phyloP scores from a whole-genome alignment of 257 asterid species.

The Jacaranda copaia region DNA sequence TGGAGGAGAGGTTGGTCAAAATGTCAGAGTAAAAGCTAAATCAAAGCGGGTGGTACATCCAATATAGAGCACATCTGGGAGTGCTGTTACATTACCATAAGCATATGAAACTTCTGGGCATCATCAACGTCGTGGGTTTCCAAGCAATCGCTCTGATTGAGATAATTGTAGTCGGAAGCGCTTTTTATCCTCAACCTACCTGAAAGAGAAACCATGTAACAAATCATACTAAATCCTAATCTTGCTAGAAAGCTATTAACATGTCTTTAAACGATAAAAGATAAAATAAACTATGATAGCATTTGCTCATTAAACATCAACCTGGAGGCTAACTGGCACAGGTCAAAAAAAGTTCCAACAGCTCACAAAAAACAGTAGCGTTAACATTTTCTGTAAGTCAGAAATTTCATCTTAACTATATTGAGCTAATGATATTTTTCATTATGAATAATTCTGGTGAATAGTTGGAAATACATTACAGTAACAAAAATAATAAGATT shows the following conservation, averaged over 20 bases:
- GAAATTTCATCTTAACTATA: conserved; percentile 28
- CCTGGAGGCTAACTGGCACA: conserved; percentile 22
- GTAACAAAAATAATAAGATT: background rate
- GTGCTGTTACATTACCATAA: conserved; percentile 53
- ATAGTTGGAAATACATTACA: conserved; percentile 19
- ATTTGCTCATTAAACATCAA: conserved; percentile 31
- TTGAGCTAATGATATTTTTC: conserved; percentile 7
- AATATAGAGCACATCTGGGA: conserved; percentile 6
- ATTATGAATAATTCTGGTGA: background rate
- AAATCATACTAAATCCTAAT: conserved; percentile 5
- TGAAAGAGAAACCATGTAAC: conserved; percentile 46
- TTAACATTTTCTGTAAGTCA: conserved; percentile 20
- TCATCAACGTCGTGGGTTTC: conserved; percentile 68
- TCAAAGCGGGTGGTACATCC: background rate
- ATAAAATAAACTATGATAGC: background rate
- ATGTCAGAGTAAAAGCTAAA: conserved; percentile 24
- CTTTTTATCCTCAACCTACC: conserved; percentile 69
- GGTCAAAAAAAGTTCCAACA: conserved; percentile 16
- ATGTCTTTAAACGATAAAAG: background rate
- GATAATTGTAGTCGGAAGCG: conserved; percentile 78
- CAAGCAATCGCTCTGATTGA: conserved; percentile 78
- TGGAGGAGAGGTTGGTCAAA: background rate
- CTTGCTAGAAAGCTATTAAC: conserved; percentile 27
- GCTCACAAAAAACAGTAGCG: conserved; percentile 2
- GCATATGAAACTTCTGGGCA: conserved; percentile 66